Evolutionary conservation across 805 yeast genomes (phyloP).

Genomic region (Tetrapisispora pingtungensis): DNA sequence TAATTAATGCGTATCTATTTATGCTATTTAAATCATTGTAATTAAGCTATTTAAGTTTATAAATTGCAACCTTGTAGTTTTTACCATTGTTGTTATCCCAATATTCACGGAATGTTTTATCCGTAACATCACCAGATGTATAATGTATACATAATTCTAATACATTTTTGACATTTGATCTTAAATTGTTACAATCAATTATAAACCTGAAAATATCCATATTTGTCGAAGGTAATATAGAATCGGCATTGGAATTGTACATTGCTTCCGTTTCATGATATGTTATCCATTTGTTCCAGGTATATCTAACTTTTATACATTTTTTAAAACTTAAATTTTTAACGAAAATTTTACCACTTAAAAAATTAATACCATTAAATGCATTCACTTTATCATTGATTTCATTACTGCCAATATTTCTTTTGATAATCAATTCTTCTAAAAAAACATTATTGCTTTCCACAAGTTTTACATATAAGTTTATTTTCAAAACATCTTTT

Average conservation of each 20-base stretch:
- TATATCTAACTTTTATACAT: constrained; percentile 58
- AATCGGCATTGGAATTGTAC: constrained; percentile 24
- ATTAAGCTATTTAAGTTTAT: not conserved
- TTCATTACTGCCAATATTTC: not conserved
- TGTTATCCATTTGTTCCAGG: constrained; percentile 72
- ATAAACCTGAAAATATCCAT: constrained; percentile 27
- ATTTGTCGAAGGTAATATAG: constrained; percentile 21
- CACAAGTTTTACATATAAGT: constrained; percentile 23
- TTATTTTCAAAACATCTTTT: constrained; percentile 17
- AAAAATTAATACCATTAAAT: constrained; percentile 9
- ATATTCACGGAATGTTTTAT: constrained; percentile 14
- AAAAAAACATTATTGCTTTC: constrained; percentile 18
- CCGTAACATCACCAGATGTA: constrained; percentile 14
- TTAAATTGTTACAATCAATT: constrained; percentile 14
- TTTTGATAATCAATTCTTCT: constrained; percentile 15
- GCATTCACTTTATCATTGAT: not conserved
- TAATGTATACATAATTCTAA: constrained; percentile 25
- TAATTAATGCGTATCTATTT: no score
- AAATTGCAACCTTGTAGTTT: constrained; percentile 17
- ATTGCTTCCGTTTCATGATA: constrained; percentile 28
- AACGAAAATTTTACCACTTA: constrained; percentile 72
- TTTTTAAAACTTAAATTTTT: constrained; percentile 65
- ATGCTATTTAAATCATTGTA: not conserved
- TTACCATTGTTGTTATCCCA: constrained; percentile 27
- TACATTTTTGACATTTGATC: constrained; percentile 8